These are phyloP conservation scores for Suhomyces atakaporum DNA, from an alignment of 1,139 yeast species.

Conservation along the genomic window DNA sequence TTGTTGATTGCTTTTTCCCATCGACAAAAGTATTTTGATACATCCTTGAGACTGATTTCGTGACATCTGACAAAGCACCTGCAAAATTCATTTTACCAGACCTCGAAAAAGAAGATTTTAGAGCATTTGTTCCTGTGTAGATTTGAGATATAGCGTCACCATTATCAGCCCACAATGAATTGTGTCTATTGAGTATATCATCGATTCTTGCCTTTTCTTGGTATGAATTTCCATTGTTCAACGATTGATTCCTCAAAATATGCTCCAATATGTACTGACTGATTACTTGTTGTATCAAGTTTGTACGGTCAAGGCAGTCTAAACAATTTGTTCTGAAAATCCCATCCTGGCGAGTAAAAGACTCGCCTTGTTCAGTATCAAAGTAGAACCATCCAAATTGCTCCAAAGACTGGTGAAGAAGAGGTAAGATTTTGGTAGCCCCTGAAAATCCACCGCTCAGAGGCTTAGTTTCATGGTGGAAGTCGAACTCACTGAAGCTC, in stretches of 20 bases:
- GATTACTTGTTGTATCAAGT: slow-evolving; percentile 86
- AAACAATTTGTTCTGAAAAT: slow-evolving; percentile 90
- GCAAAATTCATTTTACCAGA: slow-evolving; percentile 96
- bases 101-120: slow-evolving; percentile 90
- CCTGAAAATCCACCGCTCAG: slow-evolving; percentile 80
- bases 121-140: slow-evolving; percentile 95
- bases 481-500: slow-evolving; percentile 80
- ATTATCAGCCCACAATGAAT: slow-evolving; percentile 94
- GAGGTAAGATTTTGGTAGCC: slow-evolving; percentile 70
- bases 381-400: slow-evolving; percentile 75
- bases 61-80: slow-evolving; percentile 93
- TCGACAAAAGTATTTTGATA: slow-evolving; percentile 96
- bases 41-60: slow-evolving; percentile 92
- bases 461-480: slow-evolving; percentile 83
- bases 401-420: slow-evolving; percentile 63
- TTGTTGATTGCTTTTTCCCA: slow-evolving; percentile 81
- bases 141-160: slow-evolving; percentile 97
- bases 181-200: slow-evolving; percentile 67
- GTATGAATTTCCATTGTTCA: slow-evolving; percentile 19
- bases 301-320: slow-evolving; percentile 94
- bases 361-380: slow-evolving; percentile 38
- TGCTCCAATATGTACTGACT: slow-evolving; percentile 60
- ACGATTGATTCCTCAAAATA: slow-evolving; percentile 55
- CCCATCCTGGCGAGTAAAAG: slow-evolving; percentile 79
- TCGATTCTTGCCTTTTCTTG: slow-evolving; percentile 28